Evolutionary conservation across 805 yeast genomes (phyloP), one percentile per base, ranked within the genome.

Genomic region (Candida coquimbonensis): DNA sequence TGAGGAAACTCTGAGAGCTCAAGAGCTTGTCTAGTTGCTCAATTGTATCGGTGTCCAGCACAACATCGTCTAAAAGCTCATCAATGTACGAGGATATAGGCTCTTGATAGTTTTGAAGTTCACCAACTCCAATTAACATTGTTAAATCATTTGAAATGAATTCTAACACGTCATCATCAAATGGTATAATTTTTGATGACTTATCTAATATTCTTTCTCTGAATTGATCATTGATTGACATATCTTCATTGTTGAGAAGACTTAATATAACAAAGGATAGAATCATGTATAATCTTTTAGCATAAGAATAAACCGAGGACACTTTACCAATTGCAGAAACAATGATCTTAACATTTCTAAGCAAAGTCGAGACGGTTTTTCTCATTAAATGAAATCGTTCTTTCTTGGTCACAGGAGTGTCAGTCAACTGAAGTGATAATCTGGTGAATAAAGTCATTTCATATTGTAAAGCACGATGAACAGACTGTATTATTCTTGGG

Each of bases 221-320:
- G 24, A 32, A 19, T 6, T 33, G 14, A 2, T 42, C 24, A 5
- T 11, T 14, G 4, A 42, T 12, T 3, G 31, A 29, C 13, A 29
- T 19, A 27, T 38, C 7, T 4, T 39, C 40, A 9, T 27, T 7
- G 4, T 36, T 45, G 16, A 44, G 41, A 27, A 41, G 17, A 6
- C 37, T 17, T 16, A 47, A n/a, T 5, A 47, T 36, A 9, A 44
- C 9, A 24, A 39, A 47, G 2, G 50, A 47, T 12, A 43, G 31
- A 13, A 44, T 38, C 39, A 47, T 33, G 16, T 47, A 40, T 3
- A 47, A 27, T 35, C 50, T 38, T 31, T 47, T 47, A 5, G 47
- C 45, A 33, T 47, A 47, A 2, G 45, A 26, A 21, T 41, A 47
- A 5, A 27, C 25, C 7, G 39, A 36, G 5, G 47, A 40, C 7